phyloP scores from a whole-genome alignment of 2,329 filamentous ascomycete genomes.

The Colletotrichum sp. region DNA sequence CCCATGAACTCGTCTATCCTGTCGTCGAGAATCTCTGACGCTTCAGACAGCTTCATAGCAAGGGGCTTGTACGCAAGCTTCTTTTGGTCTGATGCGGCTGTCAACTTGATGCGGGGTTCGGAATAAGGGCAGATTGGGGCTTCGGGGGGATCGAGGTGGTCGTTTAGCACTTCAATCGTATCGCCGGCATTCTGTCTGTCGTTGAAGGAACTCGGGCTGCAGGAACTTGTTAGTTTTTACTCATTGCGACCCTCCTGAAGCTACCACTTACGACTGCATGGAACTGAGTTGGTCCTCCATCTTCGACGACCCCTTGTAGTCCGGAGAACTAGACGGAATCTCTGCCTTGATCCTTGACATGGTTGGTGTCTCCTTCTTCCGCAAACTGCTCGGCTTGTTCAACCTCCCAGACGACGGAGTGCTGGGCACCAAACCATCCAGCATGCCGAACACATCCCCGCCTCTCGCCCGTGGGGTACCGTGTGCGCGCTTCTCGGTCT shows the following conservation, averaged over 20 bases:
- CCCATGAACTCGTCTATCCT: slow-evolving; percentile 87
- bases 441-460: slow-evolving; percentile 83
- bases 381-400: slow-evolving; percentile 32
- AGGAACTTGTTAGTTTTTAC: not conserved
- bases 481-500: slow-evolving; percentile 65
- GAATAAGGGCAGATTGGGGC: slow-evolving; percentile 74
- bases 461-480: slow-evolving; percentile 69
- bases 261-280: slow-evolving; percentile 39
- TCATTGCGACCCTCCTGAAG: not conserved
- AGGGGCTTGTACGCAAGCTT: slow-evolving; percentile 92
- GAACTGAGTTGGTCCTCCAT: slow-evolving; percentile 44
- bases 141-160: slow-evolving; percentile 70
- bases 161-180: slow-evolving; percentile 82
- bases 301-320: slow-evolving; percentile 43
- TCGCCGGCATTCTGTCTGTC: slow-evolving; percentile 82
- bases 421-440: slow-evolving; percentile 73
- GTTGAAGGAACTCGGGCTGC: slow-evolving; percentile 69
- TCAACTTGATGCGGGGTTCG: slow-evolving; percentile 83
- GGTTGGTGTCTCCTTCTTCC: slow-evolving; percentile 52
- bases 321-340: slow-evolving; percentile 48
- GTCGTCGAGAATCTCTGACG: slow-evolving; percentile 93
- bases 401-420: slow-evolving; percentile 50
- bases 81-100: slow-evolving; percentile 85
- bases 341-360: slow-evolving; percentile 50
- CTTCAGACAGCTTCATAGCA: slow-evolving; percentile 92